Conservation (phyloP, 2,329 filamentous ascomycete species). For the Sporothrix inflata region DNA sequence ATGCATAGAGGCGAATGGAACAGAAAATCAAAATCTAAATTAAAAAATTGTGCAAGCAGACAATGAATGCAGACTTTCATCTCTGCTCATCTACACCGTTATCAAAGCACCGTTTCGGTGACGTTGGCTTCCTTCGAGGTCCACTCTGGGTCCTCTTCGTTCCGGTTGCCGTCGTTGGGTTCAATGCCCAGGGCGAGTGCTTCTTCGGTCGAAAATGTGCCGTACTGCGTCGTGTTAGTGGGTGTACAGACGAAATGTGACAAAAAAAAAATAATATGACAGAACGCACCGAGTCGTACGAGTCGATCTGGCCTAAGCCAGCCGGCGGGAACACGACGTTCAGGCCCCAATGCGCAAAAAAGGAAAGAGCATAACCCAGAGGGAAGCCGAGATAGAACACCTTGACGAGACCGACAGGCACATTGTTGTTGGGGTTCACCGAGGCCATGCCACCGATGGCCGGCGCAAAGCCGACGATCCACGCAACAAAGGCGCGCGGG, state of each 20-base stretch:
- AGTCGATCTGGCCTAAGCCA: neutral
- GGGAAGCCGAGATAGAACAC: neutral
- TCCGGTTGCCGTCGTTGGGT: constrained; percentile 6
- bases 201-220: constrained; percentile 15
- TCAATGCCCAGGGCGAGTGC: neutral
- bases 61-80: too few species aligned
- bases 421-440: neutral
- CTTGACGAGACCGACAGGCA: neutral
- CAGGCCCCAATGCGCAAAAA: neutral
- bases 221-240: neutral
- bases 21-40: too few species aligned
- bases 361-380: neutral
- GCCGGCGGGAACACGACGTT: neutral
- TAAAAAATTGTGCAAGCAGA: too few species aligned
- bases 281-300: neutral
- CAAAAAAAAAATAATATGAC: too few species aligned
- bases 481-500: constrained; percentile 38
- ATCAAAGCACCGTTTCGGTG: neutral
- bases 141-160: constrained; percentile 13
- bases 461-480: constrained; percentile 47
- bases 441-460: constrained; percentile 17
- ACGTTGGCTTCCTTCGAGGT: constrained; percentile 1
- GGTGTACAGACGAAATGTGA: neutral
- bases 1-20: too few species aligned
- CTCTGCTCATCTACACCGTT: too few species aligned